These are phyloP conservation scores for Cryphonectria carpinicola DNA, from an alignment of 2,329 filamentous ascomycete species.

Conservation along the genomic window DNA sequence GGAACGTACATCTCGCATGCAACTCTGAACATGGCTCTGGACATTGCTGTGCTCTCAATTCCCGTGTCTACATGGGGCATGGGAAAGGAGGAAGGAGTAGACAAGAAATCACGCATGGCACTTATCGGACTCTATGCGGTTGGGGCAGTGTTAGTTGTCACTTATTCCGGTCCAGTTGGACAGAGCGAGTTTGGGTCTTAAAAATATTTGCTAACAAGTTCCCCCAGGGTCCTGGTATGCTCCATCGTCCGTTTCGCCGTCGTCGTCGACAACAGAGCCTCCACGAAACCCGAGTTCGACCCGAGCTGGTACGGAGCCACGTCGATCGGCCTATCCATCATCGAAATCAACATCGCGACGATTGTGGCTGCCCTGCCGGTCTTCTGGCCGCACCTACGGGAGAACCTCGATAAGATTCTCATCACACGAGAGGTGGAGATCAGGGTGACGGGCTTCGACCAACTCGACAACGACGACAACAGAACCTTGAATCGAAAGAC, in stretches of 20 bases:
- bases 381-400: constrained; percentile 37
- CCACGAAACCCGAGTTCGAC: constrained; percentile 33
- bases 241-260: constrained; percentile 33
- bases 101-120: constrained; percentile 13
- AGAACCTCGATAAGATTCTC: constrained; percentile 33
- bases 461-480: not conserved
- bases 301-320: constrained; percentile 36
- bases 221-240: constrained; percentile 30
- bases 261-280: constrained; percentile 31
- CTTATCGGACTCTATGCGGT: constrained; percentile 20
- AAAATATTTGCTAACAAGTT: not conserved
- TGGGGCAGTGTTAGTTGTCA: constrained; percentile 28
- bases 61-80: constrained; percentile 20
- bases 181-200: not conserved
- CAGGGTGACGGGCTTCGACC: constrained; percentile 21
- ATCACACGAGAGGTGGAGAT: constrained; percentile 36
- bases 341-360: constrained; percentile 37
- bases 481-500: not conserved
- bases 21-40: constrained; percentile 22
- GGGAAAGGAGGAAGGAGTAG: constrained; percentile 14
- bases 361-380: constrained; percentile 36
- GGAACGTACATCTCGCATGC: constrained; percentile 19
- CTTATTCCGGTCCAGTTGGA: not conserved
- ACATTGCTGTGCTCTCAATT: constrained; percentile 22
- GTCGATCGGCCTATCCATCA: constrained; percentile 32